These are phyloP conservation scores for Rhodotorula diobovata DNA, from an alignment of 768 basidiomycete species.

Conservation along the genomic window DNA sequence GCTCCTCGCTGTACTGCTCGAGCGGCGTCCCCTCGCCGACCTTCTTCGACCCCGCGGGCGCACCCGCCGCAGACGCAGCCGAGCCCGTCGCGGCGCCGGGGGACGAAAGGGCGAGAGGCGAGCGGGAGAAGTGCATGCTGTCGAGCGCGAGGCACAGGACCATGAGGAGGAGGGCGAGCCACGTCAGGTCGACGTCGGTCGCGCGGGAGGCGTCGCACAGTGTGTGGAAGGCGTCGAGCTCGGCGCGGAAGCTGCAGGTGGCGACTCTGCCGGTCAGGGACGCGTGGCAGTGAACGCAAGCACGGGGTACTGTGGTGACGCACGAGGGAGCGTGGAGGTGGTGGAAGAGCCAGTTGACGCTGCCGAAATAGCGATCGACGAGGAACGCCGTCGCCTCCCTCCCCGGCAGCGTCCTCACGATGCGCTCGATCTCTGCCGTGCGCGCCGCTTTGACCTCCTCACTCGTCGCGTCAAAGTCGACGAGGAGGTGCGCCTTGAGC, in stretches of 20 bases:
- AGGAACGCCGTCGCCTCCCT: slow-evolving; percentile 15
- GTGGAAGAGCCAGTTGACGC: slow-evolving; percentile 38
- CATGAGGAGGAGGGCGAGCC: slow-evolving; percentile 38
- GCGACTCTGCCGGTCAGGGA: too few species aligned
- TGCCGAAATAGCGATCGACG: slow-evolving; percentile 32
- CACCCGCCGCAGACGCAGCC: too few species aligned
- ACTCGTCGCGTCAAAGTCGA: slow-evolving; percentile 29
- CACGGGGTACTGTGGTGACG: too few species aligned
- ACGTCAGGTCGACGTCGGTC: slow-evolving; percentile 25
- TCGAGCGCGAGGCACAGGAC: slow-evolving; percentile 39
- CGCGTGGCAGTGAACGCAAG: too few species aligned
- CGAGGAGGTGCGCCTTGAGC: slow-evolving; percentile 14
- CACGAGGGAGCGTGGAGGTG: slow-evolving; percentile 22
- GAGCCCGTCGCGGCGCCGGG: too few species aligned
- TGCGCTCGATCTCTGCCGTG: slow-evolving; percentile 13
- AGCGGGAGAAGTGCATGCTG: slow-evolving; percentile 30
- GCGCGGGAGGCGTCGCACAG: slow-evolving; percentile 11
- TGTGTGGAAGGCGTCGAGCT: slow-evolving; percentile 33
- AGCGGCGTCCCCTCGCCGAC: slow-evolving; percentile 13
- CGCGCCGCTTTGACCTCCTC: slow-evolving; percentile 5
- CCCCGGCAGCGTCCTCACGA: slow-evolving; percentile 22
- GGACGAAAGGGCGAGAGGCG: slow-evolving; percentile 28
- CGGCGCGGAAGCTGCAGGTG: slow-evolving; percentile 26
- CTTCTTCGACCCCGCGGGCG: too few species aligned
- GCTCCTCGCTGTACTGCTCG: slow-evolving; percentile 8